Conservation (phyloP, 768 basidiomycete genomes). For the Rhodocollybia butyracea region DNA sequence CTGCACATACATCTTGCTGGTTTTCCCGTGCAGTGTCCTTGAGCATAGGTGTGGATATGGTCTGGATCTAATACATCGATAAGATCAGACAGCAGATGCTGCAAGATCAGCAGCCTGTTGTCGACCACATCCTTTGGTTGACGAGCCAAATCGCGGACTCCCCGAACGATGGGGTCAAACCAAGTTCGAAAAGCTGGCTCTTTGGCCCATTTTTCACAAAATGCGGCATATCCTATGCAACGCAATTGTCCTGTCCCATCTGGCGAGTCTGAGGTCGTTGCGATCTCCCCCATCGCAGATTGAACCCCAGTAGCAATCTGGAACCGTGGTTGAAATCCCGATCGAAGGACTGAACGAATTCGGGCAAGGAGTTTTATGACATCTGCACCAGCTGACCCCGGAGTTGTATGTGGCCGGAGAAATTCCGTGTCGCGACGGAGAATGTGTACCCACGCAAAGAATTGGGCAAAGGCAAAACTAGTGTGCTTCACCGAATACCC, state of each 20-base stretch:
- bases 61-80: not conserved
- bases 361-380: not conserved
- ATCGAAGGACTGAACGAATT: not conserved
- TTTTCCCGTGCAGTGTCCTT: too few relatives aligned
- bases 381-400: not conserved
- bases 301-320: not conserved
- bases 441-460: not conserved
- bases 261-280: not conserved
- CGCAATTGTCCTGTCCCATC: not conserved
- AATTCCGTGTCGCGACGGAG: not conserved
- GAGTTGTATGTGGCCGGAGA: not conserved
- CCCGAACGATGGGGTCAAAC: not conserved
- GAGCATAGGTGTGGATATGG: not conserved
- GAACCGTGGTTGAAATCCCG: not conserved
- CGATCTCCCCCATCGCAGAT: not conserved
- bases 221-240: not conserved
- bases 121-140: not conserved
- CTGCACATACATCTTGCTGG: too few relatives aligned
- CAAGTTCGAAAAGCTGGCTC: not conserved
- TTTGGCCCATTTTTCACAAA: not conserved
- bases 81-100: not conserved
- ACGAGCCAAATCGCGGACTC: not conserved
- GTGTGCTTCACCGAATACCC: not conserved
- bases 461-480: not conserved
- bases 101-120: not conserved